Evolutionary conservation across 139 green algal genomes (phyloP), one percentile per base, ranked within the genome.

Genomic region (Coccomyxa sp.): DNA sequence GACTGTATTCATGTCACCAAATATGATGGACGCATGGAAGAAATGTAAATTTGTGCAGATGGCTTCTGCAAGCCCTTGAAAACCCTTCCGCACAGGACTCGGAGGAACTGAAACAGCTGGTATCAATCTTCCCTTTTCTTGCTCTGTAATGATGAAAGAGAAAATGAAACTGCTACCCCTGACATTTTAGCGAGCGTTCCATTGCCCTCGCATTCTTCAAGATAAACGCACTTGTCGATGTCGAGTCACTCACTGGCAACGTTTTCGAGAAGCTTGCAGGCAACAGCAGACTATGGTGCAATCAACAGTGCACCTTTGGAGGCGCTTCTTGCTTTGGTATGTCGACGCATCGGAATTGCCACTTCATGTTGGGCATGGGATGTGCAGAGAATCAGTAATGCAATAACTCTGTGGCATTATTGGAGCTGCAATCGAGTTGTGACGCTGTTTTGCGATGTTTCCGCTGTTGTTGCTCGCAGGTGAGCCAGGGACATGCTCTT

Each of bases 221-320:
- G 3, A 51, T 71, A 28, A 9, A 71, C 18, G 18, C 63, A 71
- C 63, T 71, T 71, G 21, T 71, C 18, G 63, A 71, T 25, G 63
- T 25, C 21, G 18, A 25, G 63, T 71, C 63, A 71, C 21, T 21
- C 18, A 71, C 63, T 71, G 63, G 63, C 63, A 28, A 21, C 63
- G 18, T 71, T 71, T 11, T 71, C 63, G 18, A 21, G 63, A 25
- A 71, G 63, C 63, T 25, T 71, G 63, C 63, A 71, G 63, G 21
- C 63, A 28, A 15, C 18, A 1, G 21, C 63, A 71, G 74, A 78
- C 74, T 82, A 82, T 66, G 79, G 63, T n/a, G 63, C 51, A 32
- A 18, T 75, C 58, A 82, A 82, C 79, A 82, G 79, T 31, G 79
- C 79, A 32, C 79, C 79, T n/a, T 57, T 58, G 12, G 79, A 82